Base-by-base conservation (phyloP, 257 asterid species). In the Ilex asprella region DNA sequence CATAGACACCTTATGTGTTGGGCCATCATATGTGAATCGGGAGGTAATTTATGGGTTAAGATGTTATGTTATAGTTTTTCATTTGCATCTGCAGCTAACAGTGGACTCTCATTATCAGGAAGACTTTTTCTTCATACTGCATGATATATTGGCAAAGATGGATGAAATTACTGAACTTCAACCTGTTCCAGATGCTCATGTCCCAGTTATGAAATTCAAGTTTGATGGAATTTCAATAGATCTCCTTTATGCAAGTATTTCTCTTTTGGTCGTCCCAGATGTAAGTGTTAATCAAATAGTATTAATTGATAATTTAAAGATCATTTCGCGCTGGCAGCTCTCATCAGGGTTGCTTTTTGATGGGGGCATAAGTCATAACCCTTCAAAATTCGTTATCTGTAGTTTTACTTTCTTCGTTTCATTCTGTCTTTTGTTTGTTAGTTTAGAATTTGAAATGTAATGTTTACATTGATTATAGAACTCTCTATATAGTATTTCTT, bases 161-260 rank as follows among this genome's bases (percentile, higher is more conserved):
- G 94, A 85, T 60, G 96, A 86, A 70, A 94, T 89, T 67, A 65
- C 95, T 54, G 99, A 93, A 77, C 82, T 93, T 64, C 99, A 85
- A 64, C 94, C 96, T 32, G 94, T 87, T 52, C 99, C 97, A n/a
- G 97, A 93, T 78, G 99, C 97, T 69, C 96, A 89, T 53, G 99
- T 89, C 27, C 97, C 99, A 39, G 95, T 87, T 60, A 87, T 93
- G 96, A 93, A 81, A 71, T 93, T 93, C 77, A 93, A 93, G 79
- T 77, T 89, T 70, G 96, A 87, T 78, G 99, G 99, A 66, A 84
- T 93, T 76, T 87, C 97, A 16, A 85, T 93, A 67, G 97, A 89
- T 82, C 97, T 93, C 61, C 90, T 93, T 32, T 93, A 87, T 67
- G 96, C 99, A 52, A 93, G 99, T 67, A 83, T 87, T 12, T 86